Evolutionary conservation across 495 filamentous ascomycete genomes (phyloP), one percentile per base, ranked within the genome.

Genomic region (Lindgomyces ingoldianus): DNA sequence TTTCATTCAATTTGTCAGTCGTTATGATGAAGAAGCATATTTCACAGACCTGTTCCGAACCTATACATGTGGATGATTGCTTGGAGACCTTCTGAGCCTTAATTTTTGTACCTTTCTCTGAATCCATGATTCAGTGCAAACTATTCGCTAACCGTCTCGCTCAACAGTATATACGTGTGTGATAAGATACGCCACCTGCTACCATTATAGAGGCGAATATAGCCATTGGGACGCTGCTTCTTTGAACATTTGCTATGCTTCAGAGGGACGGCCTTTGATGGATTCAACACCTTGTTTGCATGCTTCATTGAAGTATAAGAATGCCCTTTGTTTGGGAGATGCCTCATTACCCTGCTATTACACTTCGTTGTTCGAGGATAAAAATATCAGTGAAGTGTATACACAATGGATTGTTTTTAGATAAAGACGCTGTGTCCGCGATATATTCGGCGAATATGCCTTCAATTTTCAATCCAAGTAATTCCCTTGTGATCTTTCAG

Each of bases 1-100:
- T 51, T 19, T 4, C 60, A 14, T 46, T 36, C n/a, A 39, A 14
- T 27, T 30, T 41, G 11, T 22, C n/a, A n/a, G n/a, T n/a, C 42
- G 54, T n/a, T 24, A 58, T 70, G 57, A 66, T 69, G 57, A 72
- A 56, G 55, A 63, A 60, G 51, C 62, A 60, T 54, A 60, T 59
- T 64, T 67, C 70, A 72, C 70, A 72, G 70, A 72, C 70, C 70
- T 72, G 70, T 69, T 67, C 70, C 54, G 66, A 72, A 72, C 25
- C 49, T 42, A n/a, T n/a, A 42, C 41, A 29, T 72, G 69, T 72
- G 51, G 69, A 71, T 63, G 51, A 51, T 60, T 63, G 47, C 70
- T 72, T 72, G 66, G 66, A 69, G 66, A 72, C 67, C 67, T 67
- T 64, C 62, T 72, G 70, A 71, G 56, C 16, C 1, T 9, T 41